Conservation (phyloP, 352 stramenopile species). For the Globisporangium solare region DNA sequence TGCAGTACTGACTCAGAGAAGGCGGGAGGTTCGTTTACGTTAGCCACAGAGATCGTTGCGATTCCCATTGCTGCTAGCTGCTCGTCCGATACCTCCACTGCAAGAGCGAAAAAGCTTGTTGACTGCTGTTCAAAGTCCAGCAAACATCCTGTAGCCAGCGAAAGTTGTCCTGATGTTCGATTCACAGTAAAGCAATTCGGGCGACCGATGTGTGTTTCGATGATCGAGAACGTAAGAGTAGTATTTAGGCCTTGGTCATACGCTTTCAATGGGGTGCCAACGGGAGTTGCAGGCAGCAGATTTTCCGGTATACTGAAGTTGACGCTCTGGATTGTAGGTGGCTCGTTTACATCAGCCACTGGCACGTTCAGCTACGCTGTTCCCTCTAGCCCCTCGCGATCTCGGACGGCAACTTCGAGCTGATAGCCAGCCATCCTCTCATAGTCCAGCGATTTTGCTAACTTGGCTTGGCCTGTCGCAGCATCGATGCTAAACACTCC, state of each 20-base stretch:
- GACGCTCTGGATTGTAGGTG: conserved; percentile 1
- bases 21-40: conserved; percentile 37
- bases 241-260: conserved; percentile 4
- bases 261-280: neutral
- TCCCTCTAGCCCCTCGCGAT: neutral
- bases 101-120: conserved; percentile 18
- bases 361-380: neutral
- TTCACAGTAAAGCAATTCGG: conserved; percentile 5
- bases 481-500: conserved; percentile 2
- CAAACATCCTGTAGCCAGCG: neutral
- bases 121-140: conserved; percentile 23
- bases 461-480: conserved; percentile 3
- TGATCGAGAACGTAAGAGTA: conserved; percentile 6
- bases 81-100: conserved; percentile 31
- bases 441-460: conserved; percentile 2
- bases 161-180: conserved; percentile 2
- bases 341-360: conserved; percentile 6
- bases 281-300: neutral
- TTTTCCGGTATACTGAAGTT: conserved; percentile 8
- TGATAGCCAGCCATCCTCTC: conserved; percentile 1
- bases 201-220: conserved; percentile 3
- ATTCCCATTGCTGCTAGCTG: conserved; percentile 16
- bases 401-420: conserved; percentile 3
- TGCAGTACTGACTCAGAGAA: neutral
- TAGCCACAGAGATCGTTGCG: conserved; percentile 21